Evolutionary conservation across 2,329 filamentous ascomycete genomes (phyloP), one percentile per base, ranked within the genome.

Genomic region (Capronia coronata): DNA sequence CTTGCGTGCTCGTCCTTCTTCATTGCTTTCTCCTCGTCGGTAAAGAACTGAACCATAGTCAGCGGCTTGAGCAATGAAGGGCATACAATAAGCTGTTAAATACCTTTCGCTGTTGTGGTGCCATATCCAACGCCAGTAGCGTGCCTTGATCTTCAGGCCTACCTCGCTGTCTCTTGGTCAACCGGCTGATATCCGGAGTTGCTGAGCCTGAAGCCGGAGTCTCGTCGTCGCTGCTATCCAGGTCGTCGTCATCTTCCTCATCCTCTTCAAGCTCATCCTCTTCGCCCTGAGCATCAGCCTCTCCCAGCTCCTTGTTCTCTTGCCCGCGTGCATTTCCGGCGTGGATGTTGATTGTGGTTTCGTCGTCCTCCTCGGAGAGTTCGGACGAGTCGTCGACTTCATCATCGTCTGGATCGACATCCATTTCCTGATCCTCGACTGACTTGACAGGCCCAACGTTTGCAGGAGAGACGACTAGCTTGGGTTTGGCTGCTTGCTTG

Each of bases 1-100:
- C 84, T 72, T 7, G 84, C 84, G 83, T 87, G 87, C 64, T 87
- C 84, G 6, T 82, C 80, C 48, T 84, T 74, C 42, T 84, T 77
- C 78, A 86, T 85, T 40, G 80, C 80, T 62, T 84, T 80, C 62
- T 87, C 84, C 63, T 86, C 84, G 0, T 81, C 83, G 0, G 83
- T 86, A 42, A 87, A 70, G 59, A 84, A 80, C 61, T 86, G 84
- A 68, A 84, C 84, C 63, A 82, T 18, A 45, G 14, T 21, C 18
- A 23, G 37, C 19, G 25, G 6, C 25, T 10, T 27, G 25, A 10
- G 25, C 25, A 27, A 10, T 14, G 19, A 18, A 23, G 14, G 54
- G n/a, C n/a, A n/a, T n/a, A 27, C 39, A 48, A 16, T 19, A 37
- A 11, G 6, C 13, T 13, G 34, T 8, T 3, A n/a, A 32, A 3